phyloP scores from a whole-genome alignment of 495 filamentous ascomycete genomes.

The Zalerion maritima region DNA sequence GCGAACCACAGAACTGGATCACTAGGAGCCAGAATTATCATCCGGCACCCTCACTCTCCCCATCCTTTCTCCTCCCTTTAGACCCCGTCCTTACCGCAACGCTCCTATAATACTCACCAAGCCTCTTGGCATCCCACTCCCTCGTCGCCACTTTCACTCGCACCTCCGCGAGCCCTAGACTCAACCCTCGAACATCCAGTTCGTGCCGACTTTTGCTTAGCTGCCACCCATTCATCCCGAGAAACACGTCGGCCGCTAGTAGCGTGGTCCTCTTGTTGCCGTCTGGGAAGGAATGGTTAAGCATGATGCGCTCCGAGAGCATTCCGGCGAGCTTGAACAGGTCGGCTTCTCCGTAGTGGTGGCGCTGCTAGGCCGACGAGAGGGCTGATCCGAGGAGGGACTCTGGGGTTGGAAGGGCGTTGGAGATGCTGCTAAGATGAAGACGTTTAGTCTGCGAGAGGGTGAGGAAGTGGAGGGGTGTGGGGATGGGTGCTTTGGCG shows the following conservation, averaged over 20 bases:
- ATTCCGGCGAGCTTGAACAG: conserved; percentile 18
- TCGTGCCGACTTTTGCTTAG: too few relatives aligned
- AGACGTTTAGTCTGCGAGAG: conserved; percentile 10
- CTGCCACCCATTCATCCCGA: conserved; percentile 21
- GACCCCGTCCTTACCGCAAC: too few relatives aligned
- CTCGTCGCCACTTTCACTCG: too few relatives aligned
- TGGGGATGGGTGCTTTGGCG: conserved; percentile 1
- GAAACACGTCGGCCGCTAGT: conserved; percentile 21
- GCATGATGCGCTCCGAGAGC: conserved; percentile 19
- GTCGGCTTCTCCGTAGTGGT: conserved; percentile 16
- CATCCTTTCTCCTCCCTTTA: too few relatives aligned
- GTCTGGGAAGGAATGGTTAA: conserved; percentile 21
- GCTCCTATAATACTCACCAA: not conserved
- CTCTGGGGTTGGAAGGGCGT: conserved; percentile 9
- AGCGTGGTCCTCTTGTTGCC: conserved; percentile 23
- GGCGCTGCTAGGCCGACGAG: conserved; percentile 18
- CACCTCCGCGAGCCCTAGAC: too few relatives aligned
- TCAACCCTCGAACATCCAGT: too few relatives aligned
- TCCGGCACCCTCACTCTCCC: too few relatives aligned
- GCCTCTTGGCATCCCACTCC: too few relatives aligned
- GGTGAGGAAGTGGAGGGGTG: conserved; percentile 9
- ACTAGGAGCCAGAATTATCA: too few relatives aligned
- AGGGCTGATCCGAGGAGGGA: conserved; percentile 16
- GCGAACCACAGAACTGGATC: too few relatives aligned
- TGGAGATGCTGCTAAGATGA: conserved; percentile 5